phyloP scores from a whole-genome alignment of 495 filamentous ascomycete genomes.

The Tuber magnatum region DNA sequence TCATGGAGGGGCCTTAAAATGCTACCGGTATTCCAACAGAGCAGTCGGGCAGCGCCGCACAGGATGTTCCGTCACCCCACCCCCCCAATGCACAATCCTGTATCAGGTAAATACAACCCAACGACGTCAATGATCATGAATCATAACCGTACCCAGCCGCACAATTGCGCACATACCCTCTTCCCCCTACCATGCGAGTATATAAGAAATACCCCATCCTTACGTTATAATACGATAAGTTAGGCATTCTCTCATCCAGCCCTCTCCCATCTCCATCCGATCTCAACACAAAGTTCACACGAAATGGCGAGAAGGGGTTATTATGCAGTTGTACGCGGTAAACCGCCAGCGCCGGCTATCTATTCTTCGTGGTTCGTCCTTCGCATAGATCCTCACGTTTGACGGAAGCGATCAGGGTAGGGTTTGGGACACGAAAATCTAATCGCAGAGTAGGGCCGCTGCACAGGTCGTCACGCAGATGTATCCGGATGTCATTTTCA shows the following conservation, averaged over 20 bases:
- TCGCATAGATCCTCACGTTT: neutral
- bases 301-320: neutral
- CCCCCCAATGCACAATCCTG: neutral
- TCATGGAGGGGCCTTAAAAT: neutral
- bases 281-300: neutral
- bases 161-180: neutral
- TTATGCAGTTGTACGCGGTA: neutral
- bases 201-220: neutral
- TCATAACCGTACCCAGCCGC: neutral
- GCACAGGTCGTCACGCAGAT: neutral
- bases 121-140: slow-evolving; percentile 3
- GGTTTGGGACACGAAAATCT: neutral
- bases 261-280: neutral
- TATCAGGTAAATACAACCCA: neutral
- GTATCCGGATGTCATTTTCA: neutral
- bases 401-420: neutral
- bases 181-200: neutral
- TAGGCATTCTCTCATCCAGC: neutral
- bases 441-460: neutral
- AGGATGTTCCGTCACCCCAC: neutral
- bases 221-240: neutral
- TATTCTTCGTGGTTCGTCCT: neutral
- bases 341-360: neutral
- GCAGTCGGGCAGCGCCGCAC: neutral
- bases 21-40: neutral